These are phyloP conservation scores for Candida boidinii DNA, from an alignment of 805 yeast genomes.

Conservation along the genomic window DNA sequence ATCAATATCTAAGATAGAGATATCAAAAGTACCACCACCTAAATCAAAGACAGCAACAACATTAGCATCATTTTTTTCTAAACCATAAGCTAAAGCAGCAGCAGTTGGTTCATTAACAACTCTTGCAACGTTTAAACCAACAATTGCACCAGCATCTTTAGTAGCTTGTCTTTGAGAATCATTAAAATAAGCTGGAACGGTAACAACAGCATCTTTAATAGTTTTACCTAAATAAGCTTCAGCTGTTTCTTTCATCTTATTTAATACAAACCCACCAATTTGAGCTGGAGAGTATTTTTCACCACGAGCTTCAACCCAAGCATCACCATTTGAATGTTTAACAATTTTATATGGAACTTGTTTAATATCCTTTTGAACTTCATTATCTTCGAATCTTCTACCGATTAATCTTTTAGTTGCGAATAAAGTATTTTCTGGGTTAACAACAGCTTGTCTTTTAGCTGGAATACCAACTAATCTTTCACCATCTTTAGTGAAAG, in stretches of 20 bases:
- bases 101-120: slow-evolving; percentile 91
- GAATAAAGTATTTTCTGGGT: slow-evolving; percentile 70
- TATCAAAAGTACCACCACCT: slow-evolving; percentile 99
- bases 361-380: slow-evolving; percentile 58
- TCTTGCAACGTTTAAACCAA: slow-evolving; percentile 83
- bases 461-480: slow-evolving; percentile 62
- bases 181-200: slow-evolving; percentile 86
- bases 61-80: slow-evolving; percentile 57
- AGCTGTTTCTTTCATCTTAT: slow-evolving; percentile 98
- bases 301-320: slow-evolving; percentile 50
- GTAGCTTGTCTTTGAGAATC: slow-evolving; percentile 92
- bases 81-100: slow-evolving; percentile 92
- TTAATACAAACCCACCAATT: slow-evolving; percentile 65
- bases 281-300: slow-evolving; percentile 56
- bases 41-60: slow-evolving; percentile 90
- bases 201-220: slow-evolving; percentile 83
- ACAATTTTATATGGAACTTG: slow-evolving; percentile 59
- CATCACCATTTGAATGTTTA: slow-evolving; percentile 56
- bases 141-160: slow-evolving; percentile 96
- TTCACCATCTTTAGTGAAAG: slow-evolving; percentile 42
- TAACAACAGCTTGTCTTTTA: slow-evolving; percentile 66
- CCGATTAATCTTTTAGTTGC: slow-evolving; percentile 82
- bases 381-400: slow-evolving; percentile 56
- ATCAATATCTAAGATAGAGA: slow-evolving; percentile 92
- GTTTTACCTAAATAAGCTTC: slow-evolving; percentile 84